Evolutionary conservation across 345 rosid species (phyloP).

Genomic region (Streptanthus diversifolius): DNA sequence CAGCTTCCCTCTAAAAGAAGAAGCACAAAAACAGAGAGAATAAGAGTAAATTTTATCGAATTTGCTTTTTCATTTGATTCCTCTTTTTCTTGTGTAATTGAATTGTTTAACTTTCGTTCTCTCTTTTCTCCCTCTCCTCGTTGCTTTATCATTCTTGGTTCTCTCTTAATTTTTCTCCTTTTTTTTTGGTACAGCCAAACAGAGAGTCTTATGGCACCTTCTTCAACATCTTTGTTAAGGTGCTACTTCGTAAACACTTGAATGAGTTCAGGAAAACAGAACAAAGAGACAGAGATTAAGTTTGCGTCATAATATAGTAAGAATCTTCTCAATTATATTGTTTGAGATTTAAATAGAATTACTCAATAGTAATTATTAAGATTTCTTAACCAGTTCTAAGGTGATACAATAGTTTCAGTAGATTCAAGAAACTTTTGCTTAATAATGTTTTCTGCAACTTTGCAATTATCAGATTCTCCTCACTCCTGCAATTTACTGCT

Average conservation of each 20-base stretch:
- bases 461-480: neutral
- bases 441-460: neutral
- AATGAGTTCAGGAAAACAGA: slow-evolving; percentile 6
- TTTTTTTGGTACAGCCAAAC: neutral
- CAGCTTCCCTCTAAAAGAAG: slow-evolving; percentile 34
- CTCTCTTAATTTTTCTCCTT: neutral
- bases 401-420: slow-evolving; percentile 14
- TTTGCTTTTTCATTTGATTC: slow-evolving; percentile 18
- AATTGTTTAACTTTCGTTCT: neutral
- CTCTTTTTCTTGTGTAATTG: neutral
- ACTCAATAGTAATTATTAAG: neutral
- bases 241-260: slow-evolving; percentile 2
- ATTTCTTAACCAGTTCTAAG: neutral
- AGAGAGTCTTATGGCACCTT: neutral
- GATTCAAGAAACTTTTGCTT: slow-evolving; percentile 14
- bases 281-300: slow-evolving; percentile 4
- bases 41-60: neutral
- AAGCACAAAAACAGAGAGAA: slow-evolving; percentile 14
- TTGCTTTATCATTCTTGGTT: neutral
- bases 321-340: neutral
- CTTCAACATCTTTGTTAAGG: slow-evolving; percentile 18
- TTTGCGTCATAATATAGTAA: neutral
- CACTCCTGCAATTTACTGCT: neutral
- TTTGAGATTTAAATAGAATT: neutral
- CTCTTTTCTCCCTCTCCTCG: neutral